A percentile compares a stretch with the other conserved stretches of the same genome.
Evolutionary conservation across 768 basidiomycete genomes (phyloP).

Genomic region (Floccularia luteovirens): DNA sequence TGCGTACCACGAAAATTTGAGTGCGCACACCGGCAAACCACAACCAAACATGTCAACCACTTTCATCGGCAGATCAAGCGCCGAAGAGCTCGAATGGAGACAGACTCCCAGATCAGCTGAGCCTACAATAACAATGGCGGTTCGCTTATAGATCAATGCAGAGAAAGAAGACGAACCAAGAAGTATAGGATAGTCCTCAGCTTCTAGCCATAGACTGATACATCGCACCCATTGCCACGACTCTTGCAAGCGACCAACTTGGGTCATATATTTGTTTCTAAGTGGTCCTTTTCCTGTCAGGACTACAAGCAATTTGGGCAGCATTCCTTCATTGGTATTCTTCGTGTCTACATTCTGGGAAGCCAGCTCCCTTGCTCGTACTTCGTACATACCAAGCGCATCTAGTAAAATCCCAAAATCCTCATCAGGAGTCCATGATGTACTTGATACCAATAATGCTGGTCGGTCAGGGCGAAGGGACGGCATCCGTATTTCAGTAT

Average conservation of each 20-base stretch:
- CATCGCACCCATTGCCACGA: constrained; percentile 76
- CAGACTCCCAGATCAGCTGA: constrained; percentile 90
- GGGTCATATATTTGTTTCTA: constrained; percentile 62
- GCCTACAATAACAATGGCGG: constrained; percentile 33
- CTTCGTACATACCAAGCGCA: constrained; percentile 68
- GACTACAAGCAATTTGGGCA: constrained; percentile 77
- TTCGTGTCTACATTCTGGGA: not conserved
- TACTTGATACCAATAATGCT: constrained; percentile 84
- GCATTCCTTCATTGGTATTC: constrained; percentile 11
- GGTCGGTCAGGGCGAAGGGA: constrained; percentile 65
- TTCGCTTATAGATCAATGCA: not conserved
- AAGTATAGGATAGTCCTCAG: constrained; percentile 82
- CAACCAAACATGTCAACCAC: constrained; percentile 99
- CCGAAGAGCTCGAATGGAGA: constrained; percentile 86
- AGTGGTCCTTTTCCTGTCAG: constrained; percentile 91
- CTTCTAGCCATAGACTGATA: constrained; percentile 81
- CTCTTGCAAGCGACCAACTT: constrained; percentile 51
- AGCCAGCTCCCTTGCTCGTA: constrained; percentile 30
- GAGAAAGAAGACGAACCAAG: constrained; percentile 44
- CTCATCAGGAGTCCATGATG: constrained; percentile 97
- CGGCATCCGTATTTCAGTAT: constrained; percentile 30
- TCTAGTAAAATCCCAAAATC: constrained; percentile 82
- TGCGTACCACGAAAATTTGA: constrained; percentile 84
- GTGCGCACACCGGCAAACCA: constrained; percentile 86
- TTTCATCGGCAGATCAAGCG: constrained; percentile 95